Evolutionary conservation across 768 basidiomycete species (phyloP).

Genomic region (Leccinum boreale): DNA sequence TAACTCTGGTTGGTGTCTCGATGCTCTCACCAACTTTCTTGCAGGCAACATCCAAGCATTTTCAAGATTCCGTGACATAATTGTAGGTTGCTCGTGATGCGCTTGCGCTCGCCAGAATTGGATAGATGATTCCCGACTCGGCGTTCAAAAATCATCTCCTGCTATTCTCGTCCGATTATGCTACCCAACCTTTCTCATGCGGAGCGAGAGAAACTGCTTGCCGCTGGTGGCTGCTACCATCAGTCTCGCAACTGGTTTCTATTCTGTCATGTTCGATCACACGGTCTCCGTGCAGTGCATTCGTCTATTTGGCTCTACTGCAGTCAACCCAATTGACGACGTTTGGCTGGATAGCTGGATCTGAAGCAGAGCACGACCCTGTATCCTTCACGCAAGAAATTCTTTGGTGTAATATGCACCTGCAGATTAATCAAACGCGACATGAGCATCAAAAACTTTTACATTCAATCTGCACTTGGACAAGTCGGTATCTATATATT

Average conservation of each 20-base stretch:
- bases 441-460: not conserved
- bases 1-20: not conserved
- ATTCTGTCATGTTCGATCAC: not conserved
- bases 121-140: not conserved
- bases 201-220: not conserved
- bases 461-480: not conserved
- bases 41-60: not conserved
- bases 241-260: not conserved
- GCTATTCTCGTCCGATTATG: not conserved
- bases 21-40: not conserved
- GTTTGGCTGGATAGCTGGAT: not conserved
- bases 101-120: not conserved
- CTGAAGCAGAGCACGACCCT: not conserved
- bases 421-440: not conserved
- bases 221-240: not conserved
- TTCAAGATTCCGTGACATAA: too few species aligned
- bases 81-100: too few species aligned
- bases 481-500: conserved; percentile 8
- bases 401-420: not conserved
- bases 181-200: not conserved
- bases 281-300: not conserved
- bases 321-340: not conserved
- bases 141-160: not conserved
- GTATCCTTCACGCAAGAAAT: not conserved
- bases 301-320: not conserved